Conservation (phyloP, 441 rosid genomes). For the Adansonia grandidieri region DNA sequence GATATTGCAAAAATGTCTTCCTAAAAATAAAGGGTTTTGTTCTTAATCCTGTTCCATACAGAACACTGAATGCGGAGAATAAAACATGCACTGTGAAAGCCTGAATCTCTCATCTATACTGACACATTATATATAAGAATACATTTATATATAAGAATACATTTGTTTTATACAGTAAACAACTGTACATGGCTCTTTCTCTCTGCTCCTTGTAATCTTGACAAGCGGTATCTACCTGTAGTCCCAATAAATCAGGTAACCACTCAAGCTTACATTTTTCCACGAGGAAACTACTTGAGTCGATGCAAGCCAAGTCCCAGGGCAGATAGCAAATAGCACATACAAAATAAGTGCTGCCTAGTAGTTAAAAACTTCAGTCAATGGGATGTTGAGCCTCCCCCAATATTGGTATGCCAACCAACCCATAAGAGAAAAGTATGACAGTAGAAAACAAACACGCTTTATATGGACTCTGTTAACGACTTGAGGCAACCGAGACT, state of each 20-base stretch:
- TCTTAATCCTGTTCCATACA: no score
- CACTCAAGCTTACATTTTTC: not conserved
- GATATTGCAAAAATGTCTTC: no score
- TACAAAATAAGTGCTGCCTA: conserved; percentile 25
- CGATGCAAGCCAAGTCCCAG: conserved; percentile 17
- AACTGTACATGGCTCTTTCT: no score
- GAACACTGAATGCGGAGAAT: no score
- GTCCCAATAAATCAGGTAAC: not conserved
- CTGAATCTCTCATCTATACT: no score
- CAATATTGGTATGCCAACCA: conserved; percentile 54
- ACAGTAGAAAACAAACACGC: conserved; percentile 56
- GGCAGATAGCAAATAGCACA: conserved; percentile 21
- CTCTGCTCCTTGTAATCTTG: no score
- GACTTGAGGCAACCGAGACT: conserved; percentile 34
- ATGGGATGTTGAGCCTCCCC: conserved; percentile 44
- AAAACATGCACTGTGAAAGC: no score
- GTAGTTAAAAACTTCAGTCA: conserved; percentile 28
- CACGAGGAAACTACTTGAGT: conserved; percentile 21
- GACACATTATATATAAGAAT: no score
- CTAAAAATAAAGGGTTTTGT: no score
- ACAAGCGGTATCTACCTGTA: not conserved
- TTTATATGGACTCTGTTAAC: conserved; percentile 26
- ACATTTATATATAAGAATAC: no score
- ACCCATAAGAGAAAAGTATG: conserved; percentile 49
- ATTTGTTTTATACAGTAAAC: no score